Evolutionary conservation across 2,329 filamentous ascomycete species (phyloP).

Genomic region (Chaetomium globosum): DNA sequence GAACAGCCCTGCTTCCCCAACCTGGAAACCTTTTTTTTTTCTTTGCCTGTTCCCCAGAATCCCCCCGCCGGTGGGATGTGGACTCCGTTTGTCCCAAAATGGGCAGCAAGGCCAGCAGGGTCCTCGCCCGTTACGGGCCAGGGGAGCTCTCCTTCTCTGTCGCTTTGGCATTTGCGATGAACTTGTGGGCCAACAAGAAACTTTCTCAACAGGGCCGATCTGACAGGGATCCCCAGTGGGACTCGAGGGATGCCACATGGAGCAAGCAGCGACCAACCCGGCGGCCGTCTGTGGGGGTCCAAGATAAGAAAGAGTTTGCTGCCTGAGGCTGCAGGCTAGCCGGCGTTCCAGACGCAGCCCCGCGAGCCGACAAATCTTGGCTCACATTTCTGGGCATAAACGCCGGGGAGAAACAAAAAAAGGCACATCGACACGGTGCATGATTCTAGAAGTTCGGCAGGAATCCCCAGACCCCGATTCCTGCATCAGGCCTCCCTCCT

Average conservation of each 20-base stretch:
- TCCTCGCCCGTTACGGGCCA: slow-evolving; percentile 11
- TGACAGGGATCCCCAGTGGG: slow-evolving; percentile 32
- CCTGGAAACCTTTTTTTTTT: slow-evolving; percentile 4
- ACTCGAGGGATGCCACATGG: slow-evolving; percentile 35
- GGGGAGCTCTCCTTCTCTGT: neutral
- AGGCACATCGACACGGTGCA: slow-evolving; percentile 8
- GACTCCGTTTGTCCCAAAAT: slow-evolving; percentile 13
- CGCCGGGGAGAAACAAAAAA: neutral
- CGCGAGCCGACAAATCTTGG: slow-evolving; percentile 22
- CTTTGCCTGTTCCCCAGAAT: slow-evolving; percentile 13
- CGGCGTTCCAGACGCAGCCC: slow-evolving; percentile 18
- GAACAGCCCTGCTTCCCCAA: slow-evolving; percentile 7
- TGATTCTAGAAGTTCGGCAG: slow-evolving; percentile 15
- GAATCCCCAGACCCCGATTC: neutral
- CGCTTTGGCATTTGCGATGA: neutral
- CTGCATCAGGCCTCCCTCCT: slow-evolving; percentile 3
- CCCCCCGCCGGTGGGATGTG: neutral
- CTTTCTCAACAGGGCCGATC: slow-evolving; percentile 30
- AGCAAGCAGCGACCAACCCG: slow-evolving; percentile 23
- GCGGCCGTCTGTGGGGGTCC: slow-evolving; percentile 35
- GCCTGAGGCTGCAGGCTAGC: slow-evolving; percentile 29
- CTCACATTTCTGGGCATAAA: neutral
- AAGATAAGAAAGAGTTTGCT: slow-evolving; percentile 35
- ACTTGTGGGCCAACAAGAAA: slow-evolving; percentile 17
- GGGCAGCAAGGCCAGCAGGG: slow-evolving; percentile 22